These are phyloP conservation scores for Corymbia calophylla DNA, from an alignment of 441 rosid species.

Conservation along the genomic window DNA sequence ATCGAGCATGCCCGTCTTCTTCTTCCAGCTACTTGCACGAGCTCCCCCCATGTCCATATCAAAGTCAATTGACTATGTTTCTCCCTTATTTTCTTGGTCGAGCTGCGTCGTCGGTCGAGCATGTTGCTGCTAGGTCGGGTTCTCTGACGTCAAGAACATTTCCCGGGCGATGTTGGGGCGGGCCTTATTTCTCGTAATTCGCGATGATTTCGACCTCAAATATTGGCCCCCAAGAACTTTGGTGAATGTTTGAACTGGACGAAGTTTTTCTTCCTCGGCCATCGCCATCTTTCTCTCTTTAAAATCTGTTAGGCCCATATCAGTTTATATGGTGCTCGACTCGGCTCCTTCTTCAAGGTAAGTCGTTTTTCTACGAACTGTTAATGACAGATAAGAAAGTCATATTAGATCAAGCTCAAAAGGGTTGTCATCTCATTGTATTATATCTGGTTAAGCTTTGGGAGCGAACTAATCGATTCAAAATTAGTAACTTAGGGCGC, in stretches of 20 bases:
- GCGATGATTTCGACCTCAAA: too few species aligned
- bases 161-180: too few species aligned
- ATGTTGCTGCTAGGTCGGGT: too few species aligned
- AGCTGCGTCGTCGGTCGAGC: too few species aligned
- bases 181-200: too few species aligned
- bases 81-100: too few species aligned
- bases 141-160: too few species aligned
- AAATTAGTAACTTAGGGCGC: too few species aligned
- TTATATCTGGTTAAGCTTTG: not conserved
- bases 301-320: not conserved
- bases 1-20: not conserved
- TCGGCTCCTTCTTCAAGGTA: not conserved
- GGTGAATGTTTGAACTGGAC: not conserved
- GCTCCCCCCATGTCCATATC: not conserved
- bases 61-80: too few species aligned
- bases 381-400: not conserved
- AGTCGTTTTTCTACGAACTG: not conserved
- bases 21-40: not conserved
- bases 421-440: not conserved
- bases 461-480: too few species aligned
- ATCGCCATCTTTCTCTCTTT: not conserved
- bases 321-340: not conserved
- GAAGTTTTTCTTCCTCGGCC: not conserved
- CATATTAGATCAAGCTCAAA: not conserved
- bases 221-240: too few species aligned